These are phyloP conservation scores for Ophiostoma fasciatum DNA, from an alignment of 2,329 filamentous ascomycete species.

Conservation along the genomic window DNA sequence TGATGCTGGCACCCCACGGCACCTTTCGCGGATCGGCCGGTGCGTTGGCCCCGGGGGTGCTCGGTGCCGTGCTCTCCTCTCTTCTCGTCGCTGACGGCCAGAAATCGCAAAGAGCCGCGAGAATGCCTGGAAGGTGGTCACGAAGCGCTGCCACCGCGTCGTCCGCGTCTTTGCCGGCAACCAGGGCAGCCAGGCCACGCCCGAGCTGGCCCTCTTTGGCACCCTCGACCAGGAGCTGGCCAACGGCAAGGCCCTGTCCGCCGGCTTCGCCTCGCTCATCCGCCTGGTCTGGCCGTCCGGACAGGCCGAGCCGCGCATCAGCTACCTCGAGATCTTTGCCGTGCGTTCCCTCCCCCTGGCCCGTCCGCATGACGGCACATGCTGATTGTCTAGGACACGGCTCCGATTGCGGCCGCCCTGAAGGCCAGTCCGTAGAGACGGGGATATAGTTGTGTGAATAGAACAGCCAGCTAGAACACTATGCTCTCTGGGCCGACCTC, in stretches of 20 bases:
- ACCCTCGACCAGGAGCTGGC: not conserved
- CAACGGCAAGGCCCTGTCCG: not conserved
- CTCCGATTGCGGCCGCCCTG: not conserved
- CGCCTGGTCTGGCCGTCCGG: not conserved
- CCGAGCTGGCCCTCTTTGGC: not conserved
- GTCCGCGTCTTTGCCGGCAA: not conserved
- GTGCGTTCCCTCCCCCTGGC: slow-evolving; percentile 56
- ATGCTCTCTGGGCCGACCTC: no score
- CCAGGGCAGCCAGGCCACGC: not conserved
- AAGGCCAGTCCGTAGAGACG: not conserved
- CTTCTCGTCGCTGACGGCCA: not conserved
- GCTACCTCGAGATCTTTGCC: slow-evolving; percentile 41
- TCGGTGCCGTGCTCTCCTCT: not conserved
- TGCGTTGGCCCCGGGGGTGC: not conserved
- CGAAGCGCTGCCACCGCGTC: not conserved
- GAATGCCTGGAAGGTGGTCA: slow-evolving; percentile 1
- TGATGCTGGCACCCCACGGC: not conserved
- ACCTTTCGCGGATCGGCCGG: not conserved
- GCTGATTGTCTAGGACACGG: not conserved
- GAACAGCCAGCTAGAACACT: no score
- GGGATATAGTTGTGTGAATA: no score
- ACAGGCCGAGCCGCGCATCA: slow-evolving; percentile 1
- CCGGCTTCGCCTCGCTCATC: not conserved
- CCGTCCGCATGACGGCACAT: no score
- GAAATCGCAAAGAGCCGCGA: slow-evolving; percentile 1